Evolutionary conservation across 139 green algal species (phyloP), one percentile per base, ranked within the genome.

Genomic region (Coelastrella sp.): DNA sequence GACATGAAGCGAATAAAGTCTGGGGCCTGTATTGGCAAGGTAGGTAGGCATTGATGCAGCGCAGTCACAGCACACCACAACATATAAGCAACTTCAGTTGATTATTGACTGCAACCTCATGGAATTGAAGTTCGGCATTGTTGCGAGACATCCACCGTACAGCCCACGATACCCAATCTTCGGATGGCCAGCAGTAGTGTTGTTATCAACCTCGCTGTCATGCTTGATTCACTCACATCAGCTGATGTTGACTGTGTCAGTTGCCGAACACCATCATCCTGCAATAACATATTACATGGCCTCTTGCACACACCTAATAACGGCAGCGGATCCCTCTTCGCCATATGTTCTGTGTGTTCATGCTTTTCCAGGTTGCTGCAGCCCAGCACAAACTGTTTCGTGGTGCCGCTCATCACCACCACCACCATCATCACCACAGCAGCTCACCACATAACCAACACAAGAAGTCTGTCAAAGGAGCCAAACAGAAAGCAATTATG

Each of bases 351-450:
- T 50, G 21, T 78, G 11, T 51, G 37, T 37, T 57, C 35, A 13
- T 51, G 35, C 67, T 51, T 38, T 35, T 37, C 69, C n/a, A 79
- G 71, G 23, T 79, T 43, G 41, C 71, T 38, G 71, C 41, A 15
- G 41, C 71, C n/a, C 53, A 64, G 21, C 73, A 81, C 73, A 81
- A 81, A 50, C 50, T 81, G 73, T 50, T 81, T 32, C 30, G 73
- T 2, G 48, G 71, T 17, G n/a, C n/a, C n/a, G 37, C 21, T 3
- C 34, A 25, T 5, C 38, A 57, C 4, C 41, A 38, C n/a, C 73
- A 81, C 6, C 73, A 68, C 35, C 48, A 51, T 4, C 32, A 81
- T 9, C 35, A 37, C n/a, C 30, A 68, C 50, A 67, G 32, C 50
- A 67, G 30, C 17, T 68, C 32, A 2, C 32, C 30, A 4, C 73